Evolutionary conservation across 2,329 filamentous ascomycete species (phyloP).

Genomic region (Xylaria sp.): DNA sequence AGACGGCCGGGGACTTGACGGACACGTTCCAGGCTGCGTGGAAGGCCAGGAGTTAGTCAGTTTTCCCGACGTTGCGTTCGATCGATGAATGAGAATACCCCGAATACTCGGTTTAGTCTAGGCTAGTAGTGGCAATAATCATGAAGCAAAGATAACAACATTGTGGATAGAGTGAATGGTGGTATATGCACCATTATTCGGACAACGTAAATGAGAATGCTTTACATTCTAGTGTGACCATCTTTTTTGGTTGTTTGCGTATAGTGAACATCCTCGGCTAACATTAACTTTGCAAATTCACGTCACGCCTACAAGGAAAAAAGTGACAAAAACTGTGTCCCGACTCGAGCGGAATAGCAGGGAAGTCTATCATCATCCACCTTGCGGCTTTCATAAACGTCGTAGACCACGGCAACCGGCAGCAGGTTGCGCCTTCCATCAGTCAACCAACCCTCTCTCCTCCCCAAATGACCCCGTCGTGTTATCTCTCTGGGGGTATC

Average conservation of each 20-base stretch:
- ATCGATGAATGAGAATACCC: background rate
- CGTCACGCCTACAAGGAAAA: constrained; percentile 36
- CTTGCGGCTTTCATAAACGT: constrained; percentile 31
- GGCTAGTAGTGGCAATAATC: background rate
- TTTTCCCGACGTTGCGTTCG: background rate
- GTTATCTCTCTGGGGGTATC: constrained; percentile 14
- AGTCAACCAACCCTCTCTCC: too few relatives aligned
- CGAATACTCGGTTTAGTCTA: background rate
- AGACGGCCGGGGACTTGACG: constrained; percentile 64
- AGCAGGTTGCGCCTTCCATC: constrained; percentile 14
- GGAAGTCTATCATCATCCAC: constrained; percentile 25
- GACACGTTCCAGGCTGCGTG: constrained; percentile 72
- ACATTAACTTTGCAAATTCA: constrained; percentile 39
- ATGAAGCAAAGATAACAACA: background rate
- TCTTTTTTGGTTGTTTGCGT: constrained; percentile 35
- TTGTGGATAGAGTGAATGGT: constrained; percentile 17
- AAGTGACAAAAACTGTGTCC: constrained; percentile 34
- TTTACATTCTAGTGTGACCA: constrained; percentile 35
- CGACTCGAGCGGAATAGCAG: constrained; percentile 22
- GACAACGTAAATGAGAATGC: constrained; percentile 30
- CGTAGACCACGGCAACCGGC: constrained; percentile 27
- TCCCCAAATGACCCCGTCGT: constrained; percentile 18
- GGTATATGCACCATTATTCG: constrained; percentile 14
- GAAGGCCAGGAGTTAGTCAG: constrained; percentile 51
- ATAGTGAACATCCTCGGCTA: constrained; percentile 38